Evolutionary conservation across 768 basidiomycete genomes (phyloP), one percentile per base, ranked within the genome.

Genomic region (Phaeolepiota aurea): DNA sequence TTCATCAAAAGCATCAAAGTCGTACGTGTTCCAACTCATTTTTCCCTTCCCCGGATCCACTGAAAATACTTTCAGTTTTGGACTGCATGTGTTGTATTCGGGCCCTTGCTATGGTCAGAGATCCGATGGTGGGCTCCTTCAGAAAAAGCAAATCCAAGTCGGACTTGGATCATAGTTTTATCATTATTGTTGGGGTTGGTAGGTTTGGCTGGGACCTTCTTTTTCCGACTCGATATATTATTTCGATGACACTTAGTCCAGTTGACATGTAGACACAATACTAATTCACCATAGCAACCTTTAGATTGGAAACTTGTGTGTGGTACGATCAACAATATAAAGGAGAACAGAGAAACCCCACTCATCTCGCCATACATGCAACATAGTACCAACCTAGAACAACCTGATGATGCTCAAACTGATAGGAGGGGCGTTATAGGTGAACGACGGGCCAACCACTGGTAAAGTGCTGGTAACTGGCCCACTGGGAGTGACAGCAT

Each of bases 101-200:
- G 86, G 5, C 93, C 93, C 0, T 67, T 94, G 20, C 59, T 97
- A 7, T 94, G 88, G 88, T 74, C 79, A 7, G 93, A 97, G 60
- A 68, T 93, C 20, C 66, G 79, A 20, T 86, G 82, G 81, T 85
- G 81, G 79, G 54, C 65, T 5, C 62, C 69, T 18, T 47, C 54
- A 7, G 9, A 35, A 15, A 38, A 35, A 7, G n/a, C n/a, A n/a
- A n/a, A n/a, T n/a, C n/a, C n/a, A n/a, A n/a, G 16, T 35, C 33
- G 33, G 30, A 41, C 16, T 31, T 9, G 33, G 9, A 14, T 9
- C 15, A 35, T 9, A 35, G 7, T n/a, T 35, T 35, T 35, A 35
- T 35, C 33, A 28, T 7, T 28, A 7, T 7, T n/a, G 25, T 7
- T 28, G n/a, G 25, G 7, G n/a, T 28, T 28, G 25, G 7, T 28